These are phyloP conservation scores for Xylaria nigripes DNA, from an alignment of 495 filamentous ascomycete species.

Conservation along the genomic window DNA sequence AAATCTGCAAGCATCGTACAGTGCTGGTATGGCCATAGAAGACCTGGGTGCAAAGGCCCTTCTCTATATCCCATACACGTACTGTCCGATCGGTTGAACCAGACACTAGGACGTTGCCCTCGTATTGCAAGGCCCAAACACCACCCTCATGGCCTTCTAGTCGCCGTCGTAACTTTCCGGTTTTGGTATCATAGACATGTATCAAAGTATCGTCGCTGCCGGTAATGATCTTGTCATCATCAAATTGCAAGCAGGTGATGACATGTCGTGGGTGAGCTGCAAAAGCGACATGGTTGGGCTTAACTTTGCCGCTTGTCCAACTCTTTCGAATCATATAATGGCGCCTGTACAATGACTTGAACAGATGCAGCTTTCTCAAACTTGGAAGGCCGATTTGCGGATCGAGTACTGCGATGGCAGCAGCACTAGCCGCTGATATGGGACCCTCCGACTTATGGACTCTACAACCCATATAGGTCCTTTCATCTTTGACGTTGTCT, in stretches of 20 bases:
- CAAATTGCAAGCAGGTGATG: slow-evolving; percentile 95
- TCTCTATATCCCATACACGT: slow-evolving; percentile 94
- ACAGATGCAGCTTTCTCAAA: slow-evolving; percentile 77
- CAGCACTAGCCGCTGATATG: slow-evolving; percentile 74
- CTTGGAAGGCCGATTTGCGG: slow-evolving; percentile 70
- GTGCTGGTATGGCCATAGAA: slow-evolving; percentile 98
- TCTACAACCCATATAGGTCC: slow-evolving; percentile 23
- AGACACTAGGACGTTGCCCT: slow-evolving; percentile 89
- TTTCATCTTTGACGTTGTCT: slow-evolving; percentile 33
- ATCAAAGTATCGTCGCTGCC: slow-evolving; percentile 97
- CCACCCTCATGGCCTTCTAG: slow-evolving; percentile 93
- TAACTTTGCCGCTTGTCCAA: slow-evolving; percentile 80
- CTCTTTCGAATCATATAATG: slow-evolving; percentile 80
- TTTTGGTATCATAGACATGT: slow-evolving; percentile 97
- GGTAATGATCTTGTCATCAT: slow-evolving; percentile 94
- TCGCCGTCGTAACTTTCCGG: slow-evolving; percentile 70
- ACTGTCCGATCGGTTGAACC: slow-evolving; percentile 95
- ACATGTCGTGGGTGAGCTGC: slow-evolving; percentile 92
- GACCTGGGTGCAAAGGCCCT: slow-evolving; percentile 81
- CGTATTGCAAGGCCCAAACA: slow-evolving; percentile 96
- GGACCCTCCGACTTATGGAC: slow-evolving; percentile 62
- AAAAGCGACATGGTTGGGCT: slow-evolving; percentile 92
- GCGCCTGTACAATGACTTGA: slow-evolving; percentile 91
- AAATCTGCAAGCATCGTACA: slow-evolving; percentile 89
- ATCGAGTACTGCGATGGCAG: slow-evolving; percentile 70